These are phyloP conservation scores for Eleusine indica DNA, from an alignment of 176 grass and related monocot species.

Conservation along the genomic window DNA sequence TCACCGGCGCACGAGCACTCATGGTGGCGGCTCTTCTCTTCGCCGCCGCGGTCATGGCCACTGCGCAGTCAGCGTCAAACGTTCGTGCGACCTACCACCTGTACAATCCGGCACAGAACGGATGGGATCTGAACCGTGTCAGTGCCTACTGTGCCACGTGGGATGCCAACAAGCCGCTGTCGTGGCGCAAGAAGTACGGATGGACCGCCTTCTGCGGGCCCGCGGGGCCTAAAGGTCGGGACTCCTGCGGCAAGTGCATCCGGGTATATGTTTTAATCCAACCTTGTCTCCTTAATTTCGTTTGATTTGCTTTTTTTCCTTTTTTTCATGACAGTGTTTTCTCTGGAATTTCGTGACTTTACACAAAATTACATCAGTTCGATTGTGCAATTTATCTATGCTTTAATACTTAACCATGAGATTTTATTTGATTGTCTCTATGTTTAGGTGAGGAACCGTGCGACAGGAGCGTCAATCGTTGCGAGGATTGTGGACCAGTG, in stretches of 20 bases:
- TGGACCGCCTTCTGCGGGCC: slow-evolving; percentile 95
- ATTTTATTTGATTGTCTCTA: background rate
- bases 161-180: slow-evolving; percentile 58
- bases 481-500: slow-evolving; percentile 84
- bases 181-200: slow-evolving; percentile 68
- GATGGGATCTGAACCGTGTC: slow-evolving; percentile 51
- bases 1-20: background rate
- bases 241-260: slow-evolving; percentile 49
- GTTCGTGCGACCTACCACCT: slow-evolving; percentile 66
- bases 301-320: too few relatives aligned
- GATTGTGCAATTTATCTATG: too few relatives aligned
- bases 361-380: too few relatives aligned
- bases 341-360: too few relatives aligned
- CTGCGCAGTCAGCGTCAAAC: slow-evolving; percentile 53
- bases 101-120: slow-evolving; percentile 50
- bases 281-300: too few relatives aligned
- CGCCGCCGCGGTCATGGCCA: background rate
- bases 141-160: slow-evolving; percentile 77
- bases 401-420: too few relatives aligned
- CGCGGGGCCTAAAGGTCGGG: slow-evolving; percentile 35
- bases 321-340: too few relatives aligned
- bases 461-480: slow-evolving; percentile 5
- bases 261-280: background rate
- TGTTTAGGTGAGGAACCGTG: slow-evolving; percentile 61
- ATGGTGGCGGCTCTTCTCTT: slow-evolving; percentile 22